phyloP scores from a whole-genome alignment of 345 rosid species.

The Nasturtium officinale region DNA sequence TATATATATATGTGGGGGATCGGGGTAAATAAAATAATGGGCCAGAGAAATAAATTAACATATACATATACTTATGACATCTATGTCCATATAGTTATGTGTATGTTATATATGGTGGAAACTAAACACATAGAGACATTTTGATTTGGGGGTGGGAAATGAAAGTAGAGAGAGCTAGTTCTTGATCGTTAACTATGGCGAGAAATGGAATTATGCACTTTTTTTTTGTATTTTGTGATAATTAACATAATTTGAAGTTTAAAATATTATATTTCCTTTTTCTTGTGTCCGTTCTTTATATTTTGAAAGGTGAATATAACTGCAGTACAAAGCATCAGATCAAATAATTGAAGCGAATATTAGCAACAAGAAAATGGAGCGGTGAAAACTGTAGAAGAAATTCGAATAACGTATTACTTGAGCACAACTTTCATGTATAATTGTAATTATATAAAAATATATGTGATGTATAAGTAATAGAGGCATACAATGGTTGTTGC shows the following conservation, averaged over 20 bases:
- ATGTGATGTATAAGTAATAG: not conserved
- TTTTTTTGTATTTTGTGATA: slow-evolving; percentile 23
- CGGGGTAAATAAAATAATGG: slow-evolving; percentile 32
- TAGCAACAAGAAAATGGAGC: slow-evolving; percentile 11
- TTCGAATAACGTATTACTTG: slow-evolving; percentile 15
- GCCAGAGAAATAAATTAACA: slow-evolving; percentile 26
- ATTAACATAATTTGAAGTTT: slow-evolving; percentile 22
- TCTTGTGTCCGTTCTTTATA: slow-evolving; percentile 26
- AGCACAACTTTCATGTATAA: slow-evolving; percentile 9
- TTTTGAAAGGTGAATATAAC: slow-evolving; percentile 26
- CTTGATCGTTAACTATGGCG: slow-evolving; percentile 38
- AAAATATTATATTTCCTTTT: slow-evolving; percentile 8
- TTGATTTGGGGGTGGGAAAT: slow-evolving; percentile 28
- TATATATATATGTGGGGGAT: slow-evolving; percentile 19
- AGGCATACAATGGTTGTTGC: slow-evolving; percentile 18
- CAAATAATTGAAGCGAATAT: slow-evolving; percentile 37
- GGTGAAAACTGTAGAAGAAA: not conserved
- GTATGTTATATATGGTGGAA: slow-evolving; percentile 26
- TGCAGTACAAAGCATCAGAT: slow-evolving; percentile 28
- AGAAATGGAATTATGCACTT: slow-evolving; percentile 25
- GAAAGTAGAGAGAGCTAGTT: slow-evolving; percentile 29
- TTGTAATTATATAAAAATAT: not conserved
- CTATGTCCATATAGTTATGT: slow-evolving; percentile 18
- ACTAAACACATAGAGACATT: slow-evolving; percentile 32
- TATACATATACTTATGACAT: slow-evolving; percentile 24